phyloP scores from a whole-genome alignment of 257 asterid genomes.

The Solanum pimpinellifolium region DNA sequence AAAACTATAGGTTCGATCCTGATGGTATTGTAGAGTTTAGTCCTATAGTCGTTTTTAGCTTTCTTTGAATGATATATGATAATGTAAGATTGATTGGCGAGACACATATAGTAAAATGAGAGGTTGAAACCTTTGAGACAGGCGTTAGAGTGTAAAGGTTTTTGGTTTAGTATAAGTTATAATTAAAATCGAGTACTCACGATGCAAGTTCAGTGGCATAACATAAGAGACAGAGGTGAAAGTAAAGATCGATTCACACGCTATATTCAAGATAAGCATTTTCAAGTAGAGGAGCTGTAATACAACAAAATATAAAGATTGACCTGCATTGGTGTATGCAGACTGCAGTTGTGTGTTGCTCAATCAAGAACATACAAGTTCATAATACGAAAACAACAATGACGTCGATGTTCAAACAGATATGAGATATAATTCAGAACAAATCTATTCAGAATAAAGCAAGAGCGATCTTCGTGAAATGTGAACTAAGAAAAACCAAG shows the following conservation, averaged over 20 bases:
- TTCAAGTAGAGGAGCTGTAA: too few species aligned
- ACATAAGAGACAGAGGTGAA: fast-evolving
- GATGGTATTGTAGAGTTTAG: background rate
- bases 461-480: too few species aligned
- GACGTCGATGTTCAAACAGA: background rate
- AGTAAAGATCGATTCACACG: background rate
- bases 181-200: background rate
- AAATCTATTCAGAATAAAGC: too few species aligned
- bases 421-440: too few species aligned
- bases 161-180: background rate
- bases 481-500: too few species aligned
- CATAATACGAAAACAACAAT: background rate
- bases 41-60: fast-evolving
- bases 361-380: background rate
- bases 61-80: background rate
- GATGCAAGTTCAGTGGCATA: background rate
- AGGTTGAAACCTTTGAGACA: background rate
- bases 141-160: background rate
- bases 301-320: too few species aligned
- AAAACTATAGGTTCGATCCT: background rate
- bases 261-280: background rate
- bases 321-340: background rate
- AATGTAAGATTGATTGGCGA: background rate
- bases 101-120: background rate
- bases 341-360: background rate